Evolutionary conservation across 2,329 filamentous ascomycete genomes (phyloP).

Genomic region (Macrophomina pseudophaseolina): DNA sequence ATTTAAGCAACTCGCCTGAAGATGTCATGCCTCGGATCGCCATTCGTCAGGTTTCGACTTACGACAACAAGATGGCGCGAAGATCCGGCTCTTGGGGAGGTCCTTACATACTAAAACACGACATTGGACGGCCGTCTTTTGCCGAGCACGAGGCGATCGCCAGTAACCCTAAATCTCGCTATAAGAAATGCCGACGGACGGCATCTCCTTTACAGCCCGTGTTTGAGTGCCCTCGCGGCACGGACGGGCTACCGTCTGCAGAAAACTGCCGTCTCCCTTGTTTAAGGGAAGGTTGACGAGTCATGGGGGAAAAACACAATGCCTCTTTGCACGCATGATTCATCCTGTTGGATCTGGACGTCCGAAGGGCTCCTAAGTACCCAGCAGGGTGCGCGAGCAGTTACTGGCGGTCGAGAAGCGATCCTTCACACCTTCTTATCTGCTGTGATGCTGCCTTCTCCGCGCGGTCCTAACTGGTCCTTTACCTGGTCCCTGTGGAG

Average conservation of each 20-base stretch:
- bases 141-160: conserved; percentile 12
- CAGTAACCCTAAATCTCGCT: conserved; percentile 4
- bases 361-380: background rate
- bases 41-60: conserved; percentile 7
- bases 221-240: background rate
- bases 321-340: background rate
- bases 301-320: background rate
- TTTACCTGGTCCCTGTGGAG: background rate
- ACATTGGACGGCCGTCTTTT: background rate
- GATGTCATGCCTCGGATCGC: background rate
- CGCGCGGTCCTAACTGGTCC: conserved; percentile 3
- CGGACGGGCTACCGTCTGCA: background rate
- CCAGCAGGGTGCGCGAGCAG: background rate
- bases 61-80: background rate
- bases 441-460: background rate
- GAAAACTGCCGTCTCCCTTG: background rate
- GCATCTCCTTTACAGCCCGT: background rate
- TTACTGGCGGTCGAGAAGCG: too few species aligned
- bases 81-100: conserved; percentile 13
- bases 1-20: background rate
- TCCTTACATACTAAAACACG: background rate
- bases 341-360: background rate
- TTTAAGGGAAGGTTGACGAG: background rate
- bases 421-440: too few species aligned
- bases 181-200: background rate